Percentiles rank a stretch among this genome's conserved stretches.
Conservation (phyloP, 768 basidiomycete species). For the Psilocybe tampanensis region DNA sequence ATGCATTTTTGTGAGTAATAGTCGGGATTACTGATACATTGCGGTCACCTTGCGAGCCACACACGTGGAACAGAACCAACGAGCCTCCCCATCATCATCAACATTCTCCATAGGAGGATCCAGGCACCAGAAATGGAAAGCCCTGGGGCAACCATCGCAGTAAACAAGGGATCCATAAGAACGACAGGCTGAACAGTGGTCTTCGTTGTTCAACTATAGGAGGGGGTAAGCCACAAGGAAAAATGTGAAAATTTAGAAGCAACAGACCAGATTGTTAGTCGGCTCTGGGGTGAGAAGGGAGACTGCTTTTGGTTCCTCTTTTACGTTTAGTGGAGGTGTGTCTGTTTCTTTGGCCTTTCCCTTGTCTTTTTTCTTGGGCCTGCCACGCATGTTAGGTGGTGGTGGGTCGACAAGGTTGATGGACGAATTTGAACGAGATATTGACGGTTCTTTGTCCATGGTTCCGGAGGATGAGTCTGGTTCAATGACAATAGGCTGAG, state of each 20-base stretch:
- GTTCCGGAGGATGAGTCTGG: conserved; percentile 54
- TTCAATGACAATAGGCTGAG: conserved; percentile 47
- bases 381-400: conserved; percentile 25
- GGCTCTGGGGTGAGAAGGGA: conserved; percentile 51
- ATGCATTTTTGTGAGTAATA: conserved; percentile 13
- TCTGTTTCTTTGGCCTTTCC: conserved; percentile 56
- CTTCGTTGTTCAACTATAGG: conserved; percentile 63
- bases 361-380: conserved; percentile 50
- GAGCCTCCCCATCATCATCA: conserved; percentile 77
- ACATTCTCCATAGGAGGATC: conserved; percentile 91
- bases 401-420: conserved; percentile 32
- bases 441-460: conserved; percentile 58
- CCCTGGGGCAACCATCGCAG: conserved; percentile 95
- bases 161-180: conserved; percentile 87
- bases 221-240: conserved; percentile 11
- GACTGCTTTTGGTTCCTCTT: conserved; percentile 53
- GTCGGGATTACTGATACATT: conserved; percentile 16
- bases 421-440: conserved; percentile 68
- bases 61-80: conserved; percentile 83
- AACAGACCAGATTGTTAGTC: conserved; percentile 41
- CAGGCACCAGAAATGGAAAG: conserved; percentile 96
- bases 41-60: conserved; percentile 61
- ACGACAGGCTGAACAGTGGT: conserved; percentile 85
- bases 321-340: conserved; percentile 41
- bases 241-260: conserved; percentile 5